phyloP scores from a whole-genome alignment of 1,284 basidiomycete species.

The Megacollybia platyphylla region DNA sequence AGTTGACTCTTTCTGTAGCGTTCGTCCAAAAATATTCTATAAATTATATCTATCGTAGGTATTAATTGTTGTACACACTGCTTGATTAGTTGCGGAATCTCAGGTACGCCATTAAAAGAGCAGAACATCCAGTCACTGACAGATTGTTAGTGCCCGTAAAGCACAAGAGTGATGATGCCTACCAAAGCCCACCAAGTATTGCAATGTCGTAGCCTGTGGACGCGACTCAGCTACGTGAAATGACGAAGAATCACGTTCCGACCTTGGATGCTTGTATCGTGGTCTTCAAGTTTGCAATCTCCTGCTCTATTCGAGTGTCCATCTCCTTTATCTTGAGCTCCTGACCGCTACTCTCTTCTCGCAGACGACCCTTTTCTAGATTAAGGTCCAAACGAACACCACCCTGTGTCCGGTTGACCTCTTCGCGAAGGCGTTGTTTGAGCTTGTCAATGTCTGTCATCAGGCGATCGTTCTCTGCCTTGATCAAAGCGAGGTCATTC shows the following conservation, averaged over 20 bases:
- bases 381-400: conserved; percentile 94
- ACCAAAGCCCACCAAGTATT: conserved; percentile 79
- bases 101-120: conserved; percentile 76
- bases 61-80: too few species aligned
- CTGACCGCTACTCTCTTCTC: conserved; percentile 88
- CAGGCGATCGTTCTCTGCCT: conserved; percentile 89
- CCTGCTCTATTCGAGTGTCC: conserved; percentile 93
- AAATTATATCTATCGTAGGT: too few species aligned
- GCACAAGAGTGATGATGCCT: conserved; percentile 14
- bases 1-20: too few species aligned
- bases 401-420: conserved; percentile 86
- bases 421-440: conserved; percentile 88
- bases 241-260: conserved; percentile 1
- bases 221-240: not conserved
- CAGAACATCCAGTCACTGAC: conserved; percentile 77
- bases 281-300: conserved; percentile 85
- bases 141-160: conserved; percentile 7
- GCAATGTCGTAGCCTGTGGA: conserved; percentile 63
- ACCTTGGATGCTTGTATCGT: conserved; percentile 89
- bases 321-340: conserved; percentile 98
- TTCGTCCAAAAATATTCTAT: too few species aligned
- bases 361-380: conserved; percentile 91
- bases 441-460: conserved; percentile 90
- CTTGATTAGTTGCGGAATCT: conserved; percentile 33
- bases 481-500: conserved; percentile 94